These are phyloP conservation scores for Cercospora canescens DNA, from an alignment of 2,329 filamentous ascomycete species.

Conservation along the genomic window DNA sequence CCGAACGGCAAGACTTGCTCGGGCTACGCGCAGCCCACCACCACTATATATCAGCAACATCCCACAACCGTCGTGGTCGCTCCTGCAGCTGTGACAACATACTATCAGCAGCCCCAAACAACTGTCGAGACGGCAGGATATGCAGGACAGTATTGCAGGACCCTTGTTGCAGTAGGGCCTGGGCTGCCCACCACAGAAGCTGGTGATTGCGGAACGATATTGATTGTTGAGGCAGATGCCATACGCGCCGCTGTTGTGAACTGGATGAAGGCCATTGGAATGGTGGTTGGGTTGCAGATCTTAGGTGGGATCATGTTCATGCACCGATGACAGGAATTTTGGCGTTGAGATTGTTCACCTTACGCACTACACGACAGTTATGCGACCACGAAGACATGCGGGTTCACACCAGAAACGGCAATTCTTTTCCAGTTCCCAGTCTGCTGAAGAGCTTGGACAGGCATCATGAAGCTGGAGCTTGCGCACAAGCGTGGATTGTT, in stretches of 20 bases:
- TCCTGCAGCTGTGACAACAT: slow-evolving; percentile 21
- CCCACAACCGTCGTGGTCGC: slow-evolving; percentile 26
- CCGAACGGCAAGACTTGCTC: slow-evolving; percentile 34
- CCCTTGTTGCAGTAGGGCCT: slow-evolving; percentile 34
- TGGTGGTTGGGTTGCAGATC: slow-evolving; percentile 25
- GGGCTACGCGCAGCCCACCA: slow-evolving; percentile 28
- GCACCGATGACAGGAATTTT: slow-evolving; percentile 9
- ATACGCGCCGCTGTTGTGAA: slow-evolving; percentile 16
- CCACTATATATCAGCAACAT: slow-evolving; percentile 22
- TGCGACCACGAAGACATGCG: slow-evolving; percentile 2
- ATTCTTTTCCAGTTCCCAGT: background rate
- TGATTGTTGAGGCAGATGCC: slow-evolving; percentile 32
- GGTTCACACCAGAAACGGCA: background rate
- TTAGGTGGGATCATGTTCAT: slow-evolving; percentile 25
- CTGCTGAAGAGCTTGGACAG: background rate
- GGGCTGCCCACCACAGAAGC: slow-evolving; percentile 35
- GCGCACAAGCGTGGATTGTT: background rate
- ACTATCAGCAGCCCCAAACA: slow-evolving; percentile 15
- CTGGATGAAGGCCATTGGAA: slow-evolving; percentile 19
- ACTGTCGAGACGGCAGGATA: slow-evolving; percentile 17
- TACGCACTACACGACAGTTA: slow-evolving; percentile 14
- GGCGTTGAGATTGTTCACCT: background rate
- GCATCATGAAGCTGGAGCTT: slow-evolving; percentile 2
- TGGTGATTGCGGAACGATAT: slow-evolving; percentile 38
- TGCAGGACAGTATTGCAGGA: slow-evolving; percentile 35